Conservation (phyloP, 2,329 filamentous ascomycete species). For the Balansia obtecta region DNA sequence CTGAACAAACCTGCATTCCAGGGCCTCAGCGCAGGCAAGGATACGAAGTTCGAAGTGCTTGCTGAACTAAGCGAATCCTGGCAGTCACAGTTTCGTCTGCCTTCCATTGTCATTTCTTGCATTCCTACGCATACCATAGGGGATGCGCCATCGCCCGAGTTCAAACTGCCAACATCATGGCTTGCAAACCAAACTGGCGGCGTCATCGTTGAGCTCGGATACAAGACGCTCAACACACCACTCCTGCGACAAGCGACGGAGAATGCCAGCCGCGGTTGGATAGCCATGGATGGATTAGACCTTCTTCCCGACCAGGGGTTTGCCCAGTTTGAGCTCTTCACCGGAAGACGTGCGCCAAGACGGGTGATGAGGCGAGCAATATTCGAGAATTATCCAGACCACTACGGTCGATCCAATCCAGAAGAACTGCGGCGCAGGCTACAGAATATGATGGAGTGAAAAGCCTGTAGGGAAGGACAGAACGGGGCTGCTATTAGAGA, state of each 20-base stretch:
- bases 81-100: slow-evolving; percentile 49
- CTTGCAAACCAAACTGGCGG: slow-evolving; percentile 61
- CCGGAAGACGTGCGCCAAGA: slow-evolving; percentile 41
- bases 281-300: slow-evolving; percentile 64
- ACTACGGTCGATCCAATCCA: slow-evolving; percentile 26
- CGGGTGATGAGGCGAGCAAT: slow-evolving; percentile 59
- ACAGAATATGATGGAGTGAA: slow-evolving; percentile 15
- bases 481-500: background rate
- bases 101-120: slow-evolving; percentile 65
- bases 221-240: slow-evolving; percentile 61
- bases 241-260: slow-evolving; percentile 54
- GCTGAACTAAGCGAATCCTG: slow-evolving; percentile 46
- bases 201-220: slow-evolving; percentile 63
- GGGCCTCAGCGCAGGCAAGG: slow-evolving; percentile 27
- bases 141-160: slow-evolving; percentile 52
- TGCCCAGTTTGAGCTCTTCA: slow-evolving; percentile 73
- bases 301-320: slow-evolving; percentile 68
- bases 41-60: slow-evolving; percentile 45
- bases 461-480: background rate
- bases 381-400: slow-evolving; percentile 30
- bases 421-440: slow-evolving; percentile 24
- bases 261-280: slow-evolving; percentile 52
- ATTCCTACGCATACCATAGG: slow-evolving; percentile 60
- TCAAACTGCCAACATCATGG: slow-evolving; percentile 58
- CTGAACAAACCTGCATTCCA: slow-evolving; percentile 30